A percentile compares a stretch with the other conserved stretches of the same genome.
These are phyloP conservation scores for Neopestalotiopsis clavispora DNA, from an alignment of 2,329 filamentous ascomycete genomes.

Conservation along the genomic window DNA sequence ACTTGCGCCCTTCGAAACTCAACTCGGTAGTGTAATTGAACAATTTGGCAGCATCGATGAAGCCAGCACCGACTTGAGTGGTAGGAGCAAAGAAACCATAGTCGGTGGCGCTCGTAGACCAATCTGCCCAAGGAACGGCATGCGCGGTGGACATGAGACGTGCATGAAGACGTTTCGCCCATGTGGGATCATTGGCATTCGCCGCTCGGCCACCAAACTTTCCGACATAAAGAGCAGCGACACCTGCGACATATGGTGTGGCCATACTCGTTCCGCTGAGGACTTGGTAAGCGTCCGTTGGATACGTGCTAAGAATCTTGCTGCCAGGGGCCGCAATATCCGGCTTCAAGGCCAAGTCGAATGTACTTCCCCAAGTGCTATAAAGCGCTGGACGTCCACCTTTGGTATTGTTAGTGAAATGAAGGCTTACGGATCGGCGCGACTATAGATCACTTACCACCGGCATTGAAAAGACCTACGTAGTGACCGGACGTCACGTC, in stretches of 20 bases:
- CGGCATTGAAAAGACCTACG: slow-evolving; percentile 27
- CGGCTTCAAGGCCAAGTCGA: slow-evolving; percentile 45
- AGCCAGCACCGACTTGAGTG: slow-evolving; percentile 44
- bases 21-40: slow-evolving; percentile 41
- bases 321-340: slow-evolving; percentile 45
- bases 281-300: slow-evolving; percentile 41
- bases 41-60: slow-evolving; percentile 41
- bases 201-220: slow-evolving; percentile 31
- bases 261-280: slow-evolving; percentile 54
- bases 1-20: slow-evolving; percentile 41
- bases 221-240: slow-evolving; percentile 37
- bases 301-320: slow-evolving; percentile 49
- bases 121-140: slow-evolving; percentile 33
- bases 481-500: slow-evolving; percentile 25
- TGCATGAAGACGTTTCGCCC: slow-evolving; percentile 27
- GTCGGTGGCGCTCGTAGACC: slow-evolving; percentile 20
- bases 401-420: background rate
- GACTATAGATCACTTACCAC: background rate
- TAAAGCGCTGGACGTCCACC: slow-evolving; percentile 30
- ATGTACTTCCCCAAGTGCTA: slow-evolving; percentile 47
- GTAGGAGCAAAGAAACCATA: slow-evolving; percentile 37
- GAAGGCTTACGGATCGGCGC: no score
- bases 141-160: slow-evolving; percentile 36
- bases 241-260: slow-evolving; percentile 47
- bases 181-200: slow-evolving; percentile 28